Base-by-base conservation (phyloP, 129 eudicot genomes). In the Pittosporum tobira region DNA sequence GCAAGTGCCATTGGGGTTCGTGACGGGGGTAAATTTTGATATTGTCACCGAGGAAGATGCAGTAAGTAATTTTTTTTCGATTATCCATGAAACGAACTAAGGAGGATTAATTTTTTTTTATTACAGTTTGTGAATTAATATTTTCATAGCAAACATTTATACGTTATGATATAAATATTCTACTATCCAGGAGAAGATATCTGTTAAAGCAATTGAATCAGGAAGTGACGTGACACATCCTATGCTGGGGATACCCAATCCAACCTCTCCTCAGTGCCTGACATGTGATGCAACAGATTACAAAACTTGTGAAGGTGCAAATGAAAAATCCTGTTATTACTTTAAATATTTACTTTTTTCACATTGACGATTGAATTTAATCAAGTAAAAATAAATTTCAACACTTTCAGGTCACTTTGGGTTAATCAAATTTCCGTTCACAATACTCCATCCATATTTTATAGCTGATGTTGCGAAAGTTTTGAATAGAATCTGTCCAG, bases 401-500 rank as follows among this genome's bases (percentile, higher is more conserved):
- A 63, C 18, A 3, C 69, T 43, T 75, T 57, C 82, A 93, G 99
- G 99, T 51, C 99, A 93, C 63, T 76, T 74, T 57, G 99, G 99
- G 31, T 71, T 81, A 40, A 81, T 93, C 61, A 81, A 75, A 25
- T 66, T 87, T 57, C 94, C 91, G 0, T 81, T 40, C 72, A 83
- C 96, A 23, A 73, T 93, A 63, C 74, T 93, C 59, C 81, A 93
- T 75, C 94, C 94, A 6, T 87, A 81, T 70, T 93, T 63, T 67
- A 72, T 81, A 62, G 63, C 88, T 0, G 99, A 93, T 71, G 79
- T 83, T 30, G 88, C 81, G 21, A 77, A 81, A 59, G 59, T 87
- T 51, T 61, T 93, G 62, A 93, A 93, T 63, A 81, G 73, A 75
- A 79, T 93, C 64, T 93, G 99, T 30, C 88, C 94, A 1, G 91